A percentile compares a stretch with the other conserved stretches of the same genome.
These are phyloP conservation scores for Fusarium sulawesiense DNA, from an alignment of 2,329 filamentous ascomycete genomes.

Conservation along the genomic window DNA sequence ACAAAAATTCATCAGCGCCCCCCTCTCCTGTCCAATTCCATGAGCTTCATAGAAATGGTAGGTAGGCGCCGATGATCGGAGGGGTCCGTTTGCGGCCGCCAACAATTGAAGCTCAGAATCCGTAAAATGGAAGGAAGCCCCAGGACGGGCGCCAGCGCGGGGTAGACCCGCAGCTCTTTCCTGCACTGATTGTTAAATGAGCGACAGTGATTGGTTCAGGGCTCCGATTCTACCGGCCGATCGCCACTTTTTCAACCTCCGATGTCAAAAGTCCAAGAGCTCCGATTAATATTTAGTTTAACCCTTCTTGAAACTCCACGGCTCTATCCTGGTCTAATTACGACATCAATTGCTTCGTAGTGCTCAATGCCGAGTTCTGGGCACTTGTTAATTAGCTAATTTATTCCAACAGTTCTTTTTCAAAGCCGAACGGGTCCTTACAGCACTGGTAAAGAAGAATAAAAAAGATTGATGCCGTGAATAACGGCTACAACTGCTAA, in stretches of 20 bases:
- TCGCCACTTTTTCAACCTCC: conserved; percentile 44
- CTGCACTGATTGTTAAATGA: conserved; percentile 48
- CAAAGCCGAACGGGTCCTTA: too few relatives aligned
- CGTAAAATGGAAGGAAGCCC: conserved; percentile 36
- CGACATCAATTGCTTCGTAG: conserved; percentile 18
- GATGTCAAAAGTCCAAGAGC: conserved; percentile 34
- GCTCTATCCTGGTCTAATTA: conserved; percentile 31
- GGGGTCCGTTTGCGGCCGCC: conserved; percentile 36
- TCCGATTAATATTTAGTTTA: conserved; percentile 24
- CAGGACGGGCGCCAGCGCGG: conserved; percentile 43
- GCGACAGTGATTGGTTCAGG: conserved; percentile 38
- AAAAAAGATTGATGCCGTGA: neutral
- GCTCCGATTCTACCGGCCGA: conserved; percentile 32
- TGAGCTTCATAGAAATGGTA: conserved; percentile 44
- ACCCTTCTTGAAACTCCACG: conserved; percentile 6
- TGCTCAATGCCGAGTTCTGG: conserved; percentile 8
- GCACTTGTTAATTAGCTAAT: conserved; percentile 8
- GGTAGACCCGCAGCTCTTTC: conserved; percentile 42
- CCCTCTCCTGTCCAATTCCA: conserved; percentile 30
- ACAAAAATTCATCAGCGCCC: conserved; percentile 41
- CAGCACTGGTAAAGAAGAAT: neutral
- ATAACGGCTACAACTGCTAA: neutral
- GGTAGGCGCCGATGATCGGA: conserved; percentile 48
- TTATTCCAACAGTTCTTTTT: neutral
- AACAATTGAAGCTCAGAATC: conserved; percentile 43